A percentile compares a stretch with the other conserved stretches of the same genome.
Conservation (phyloP, 192 early-diverging fungal species). For the Coemansia sp. region DNA sequence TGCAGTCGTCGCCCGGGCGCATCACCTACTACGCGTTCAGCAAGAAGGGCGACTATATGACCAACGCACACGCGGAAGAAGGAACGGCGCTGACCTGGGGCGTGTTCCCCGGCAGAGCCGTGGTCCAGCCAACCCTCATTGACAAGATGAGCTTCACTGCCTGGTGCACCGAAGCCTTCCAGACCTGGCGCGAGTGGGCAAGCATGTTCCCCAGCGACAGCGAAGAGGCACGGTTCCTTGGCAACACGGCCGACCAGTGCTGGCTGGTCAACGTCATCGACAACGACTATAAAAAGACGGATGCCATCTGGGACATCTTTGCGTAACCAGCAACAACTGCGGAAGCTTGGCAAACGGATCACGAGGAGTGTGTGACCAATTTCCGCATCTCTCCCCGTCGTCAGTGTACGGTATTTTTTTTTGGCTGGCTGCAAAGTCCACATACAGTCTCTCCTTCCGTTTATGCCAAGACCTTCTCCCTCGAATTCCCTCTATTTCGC, state of each 20-base stretch:
- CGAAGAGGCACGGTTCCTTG: slow-evolving; percentile 52
- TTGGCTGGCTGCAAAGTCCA: too few species aligned
- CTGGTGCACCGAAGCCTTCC: slow-evolving; percentile 96
- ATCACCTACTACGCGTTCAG: slow-evolving; percentile 94
- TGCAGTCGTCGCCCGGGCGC: slow-evolving; percentile 54
- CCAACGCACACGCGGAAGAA: slow-evolving; percentile 45
- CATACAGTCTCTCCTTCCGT: too few species aligned
- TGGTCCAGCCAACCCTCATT: slow-evolving; percentile 95
- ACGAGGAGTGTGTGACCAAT: too few species aligned
- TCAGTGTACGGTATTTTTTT: too few species aligned
- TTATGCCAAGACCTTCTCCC: too few species aligned
- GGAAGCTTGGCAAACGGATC: too few species aligned
- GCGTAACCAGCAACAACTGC: slow-evolving; percentile 1
- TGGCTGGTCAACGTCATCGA: slow-evolving; percentile 93
- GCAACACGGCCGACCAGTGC: slow-evolving; percentile 62
- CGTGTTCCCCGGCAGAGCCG: slow-evolving; percentile 93
- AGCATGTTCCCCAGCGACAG: slow-evolving; percentile 57
- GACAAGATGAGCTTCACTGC: slow-evolving; percentile 87
- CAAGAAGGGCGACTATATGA: slow-evolving; percentile 60
- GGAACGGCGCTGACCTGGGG: slow-evolving; percentile 91
- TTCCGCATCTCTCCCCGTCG: too few species aligned
- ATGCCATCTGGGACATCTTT: slow-evolving; percentile 44
- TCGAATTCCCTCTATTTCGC: too few species aligned
- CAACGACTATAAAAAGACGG: slow-evolving; percentile 78
- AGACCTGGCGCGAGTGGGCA: slow-evolving; percentile 89